These are phyloP conservation scores for Talaromyces marneffei DNA, from an alignment of 2,329 filamentous ascomycete genomes.

Conservation along the genomic window DNA sequence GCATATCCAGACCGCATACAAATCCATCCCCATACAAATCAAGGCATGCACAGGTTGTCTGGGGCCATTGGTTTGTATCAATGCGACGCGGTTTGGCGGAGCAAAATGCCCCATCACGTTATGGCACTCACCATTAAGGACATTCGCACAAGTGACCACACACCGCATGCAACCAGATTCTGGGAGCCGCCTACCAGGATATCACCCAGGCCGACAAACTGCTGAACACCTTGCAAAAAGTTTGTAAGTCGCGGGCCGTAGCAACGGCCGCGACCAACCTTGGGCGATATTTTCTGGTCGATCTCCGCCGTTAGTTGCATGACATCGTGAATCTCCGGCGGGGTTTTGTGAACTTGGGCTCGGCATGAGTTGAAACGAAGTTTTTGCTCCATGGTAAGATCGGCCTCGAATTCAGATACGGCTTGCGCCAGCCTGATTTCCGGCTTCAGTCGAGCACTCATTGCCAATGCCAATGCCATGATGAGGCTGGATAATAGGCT, in stretches of 20 bases:
- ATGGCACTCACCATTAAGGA: constrained; percentile 34
- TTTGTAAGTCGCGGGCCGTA: constrained; percentile 41
- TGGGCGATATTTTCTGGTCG: constrained; percentile 19
- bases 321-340: constrained; percentile 32
- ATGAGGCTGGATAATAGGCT: background rate
- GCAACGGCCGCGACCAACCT: constrained; percentile 24
- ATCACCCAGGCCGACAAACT: constrained; percentile 42
- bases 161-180: constrained; percentile 42
- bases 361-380: constrained; percentile 8
- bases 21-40: too few species aligned
- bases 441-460: constrained; percentile 17
- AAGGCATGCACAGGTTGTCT: too few species aligned
- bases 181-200: constrained; percentile 40
- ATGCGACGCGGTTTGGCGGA: background rate
- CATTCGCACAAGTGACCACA: constrained; percentile 43
- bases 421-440: constrained; percentile 32
- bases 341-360: constrained; percentile 14
- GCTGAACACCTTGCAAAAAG: constrained; percentile 38
- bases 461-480: constrained; percentile 11
- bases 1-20: background rate
- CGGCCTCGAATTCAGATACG: constrained; percentile 36
- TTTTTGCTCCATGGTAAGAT: constrained; percentile 34
- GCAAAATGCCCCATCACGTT: background rate
- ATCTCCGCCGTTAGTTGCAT: constrained; percentile 40
- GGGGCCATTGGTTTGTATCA: background rate